phyloP scores from a whole-genome alignment of 352 stramenopile species.

The Discostella stelligera region DNA sequence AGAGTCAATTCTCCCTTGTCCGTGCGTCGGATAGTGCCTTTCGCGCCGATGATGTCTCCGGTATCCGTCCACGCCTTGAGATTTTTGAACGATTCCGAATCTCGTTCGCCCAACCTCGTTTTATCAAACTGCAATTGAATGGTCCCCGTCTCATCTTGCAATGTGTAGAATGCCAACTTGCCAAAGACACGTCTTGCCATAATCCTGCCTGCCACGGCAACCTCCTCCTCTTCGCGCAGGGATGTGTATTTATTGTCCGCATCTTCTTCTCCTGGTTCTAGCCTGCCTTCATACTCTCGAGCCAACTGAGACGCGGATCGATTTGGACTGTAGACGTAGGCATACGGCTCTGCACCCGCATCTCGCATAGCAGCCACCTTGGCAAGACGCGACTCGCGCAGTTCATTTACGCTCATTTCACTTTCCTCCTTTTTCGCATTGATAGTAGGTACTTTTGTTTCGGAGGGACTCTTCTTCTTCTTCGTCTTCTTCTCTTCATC shows the following conservation, averaged over 20 bases:
- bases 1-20: slow-evolving; percentile 87
- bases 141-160: slow-evolving; percentile 83
- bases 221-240: slow-evolving; percentile 50
- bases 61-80: slow-evolving; percentile 84
- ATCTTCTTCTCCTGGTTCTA: slow-evolving; percentile 78
- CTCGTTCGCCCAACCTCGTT: slow-evolving; percentile 74
- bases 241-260: slow-evolving; percentile 10
- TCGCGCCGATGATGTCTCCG: slow-evolving; percentile 85
- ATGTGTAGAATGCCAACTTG: slow-evolving; percentile 87
- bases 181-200: slow-evolving; percentile 86
- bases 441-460: slow-evolving; percentile 12
- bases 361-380: slow-evolving; percentile 77
- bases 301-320: slow-evolving; percentile 52
- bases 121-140: slow-evolving; percentile 88
- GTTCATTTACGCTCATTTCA: slow-evolving; percentile 67
- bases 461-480: slow-evolving; percentile 38
- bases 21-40: slow-evolving; percentile 83
- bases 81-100: slow-evolving; percentile 52
- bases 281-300: slow-evolving; percentile 60
- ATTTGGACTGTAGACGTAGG: slow-evolving; percentile 72
- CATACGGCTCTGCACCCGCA: slow-evolving; percentile 73
- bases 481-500: slow-evolving; percentile 16
- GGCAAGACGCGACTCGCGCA: slow-evolving; percentile 66
- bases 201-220: slow-evolving; percentile 83
- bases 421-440: slow-evolving; percentile 33